Conservation (phyloP, 2,329 filamentous ascomycete species). For the Colletotrichum plurivorum region DNA sequence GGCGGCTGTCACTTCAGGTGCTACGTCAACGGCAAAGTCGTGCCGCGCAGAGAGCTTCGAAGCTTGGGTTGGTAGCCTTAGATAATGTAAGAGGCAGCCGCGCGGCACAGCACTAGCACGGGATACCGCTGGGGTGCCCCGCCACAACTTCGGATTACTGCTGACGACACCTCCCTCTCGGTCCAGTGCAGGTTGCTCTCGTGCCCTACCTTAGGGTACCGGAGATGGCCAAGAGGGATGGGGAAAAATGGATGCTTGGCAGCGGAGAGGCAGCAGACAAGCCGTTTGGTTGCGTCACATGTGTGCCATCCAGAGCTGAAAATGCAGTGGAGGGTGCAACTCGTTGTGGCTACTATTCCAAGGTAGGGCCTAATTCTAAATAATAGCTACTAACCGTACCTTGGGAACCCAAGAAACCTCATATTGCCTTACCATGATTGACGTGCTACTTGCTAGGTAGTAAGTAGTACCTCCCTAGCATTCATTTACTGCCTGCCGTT, state of each 20-base stretch:
- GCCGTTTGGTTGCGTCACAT: conserved; percentile 25
- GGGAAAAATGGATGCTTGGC: conserved; percentile 13
- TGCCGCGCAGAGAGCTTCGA: conserved; percentile 30
- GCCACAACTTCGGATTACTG: conserved; percentile 30
- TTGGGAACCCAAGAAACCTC: too few species aligned
- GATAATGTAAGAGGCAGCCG: conserved; percentile 13
- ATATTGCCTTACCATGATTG: too few species aligned
- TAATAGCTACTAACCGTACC: too few species aligned
- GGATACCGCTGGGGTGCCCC: conserved; percentile 17
- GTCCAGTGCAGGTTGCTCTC: conserved; percentile 2
- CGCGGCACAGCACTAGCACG: conserved; percentile 16
- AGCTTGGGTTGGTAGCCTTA: conserved; percentile 32
- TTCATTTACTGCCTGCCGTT: too few species aligned
- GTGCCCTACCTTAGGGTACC: conserved; percentile 16
- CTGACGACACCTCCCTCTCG: conserved; percentile 32
- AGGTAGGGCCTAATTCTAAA: neutral
- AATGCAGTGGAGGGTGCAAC: neutral
- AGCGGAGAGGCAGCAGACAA: neutral
- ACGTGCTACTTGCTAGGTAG: too few species aligned
- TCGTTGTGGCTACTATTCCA: neutral
- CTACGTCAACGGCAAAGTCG: conserved; percentile 30
- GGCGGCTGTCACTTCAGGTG: conserved; percentile 18
- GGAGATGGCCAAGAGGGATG: neutral
- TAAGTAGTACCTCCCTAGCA: too few species aligned
- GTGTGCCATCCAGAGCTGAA: conserved; percentile 8